A percentile compares a stretch with the other conserved stretches of the same genome.
These are phyloP conservation scores for Zoysia japonica DNA, from an alignment of 176 grass and related monocot species.

Conservation along the genomic window DNA sequence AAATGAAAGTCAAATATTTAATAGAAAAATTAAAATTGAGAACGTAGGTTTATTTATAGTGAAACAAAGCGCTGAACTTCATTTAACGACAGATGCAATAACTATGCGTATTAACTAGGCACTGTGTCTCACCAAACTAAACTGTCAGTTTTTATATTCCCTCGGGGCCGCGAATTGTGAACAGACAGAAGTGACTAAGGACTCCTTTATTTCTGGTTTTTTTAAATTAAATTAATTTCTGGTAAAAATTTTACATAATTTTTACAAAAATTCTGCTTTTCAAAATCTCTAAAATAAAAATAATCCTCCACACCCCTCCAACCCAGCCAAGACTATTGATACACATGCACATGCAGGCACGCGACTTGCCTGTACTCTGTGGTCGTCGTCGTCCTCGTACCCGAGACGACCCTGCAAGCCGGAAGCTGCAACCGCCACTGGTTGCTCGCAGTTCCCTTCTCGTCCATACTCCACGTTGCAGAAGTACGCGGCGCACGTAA, in stretches of 20 bases:
- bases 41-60: too few relatives aligned
- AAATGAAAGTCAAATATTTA: too few relatives aligned
- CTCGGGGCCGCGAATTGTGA: not conserved
- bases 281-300: too few relatives aligned
- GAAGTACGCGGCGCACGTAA: not conserved
- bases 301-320: not conserved
- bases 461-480: too few relatives aligned
- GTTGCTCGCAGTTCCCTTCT: not conserved
- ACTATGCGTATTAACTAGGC: not conserved
- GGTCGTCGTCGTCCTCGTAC: not conserved
- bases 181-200: not conserved
- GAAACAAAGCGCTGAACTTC: not conserved
- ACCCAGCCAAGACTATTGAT: not conserved
- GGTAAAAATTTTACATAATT: too few relatives aligned
- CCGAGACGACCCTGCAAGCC: not conserved
- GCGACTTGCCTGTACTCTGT: not conserved
- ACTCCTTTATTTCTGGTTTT: too few relatives aligned
- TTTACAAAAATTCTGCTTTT: too few relatives aligned
- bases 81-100: not conserved
- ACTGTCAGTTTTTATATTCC: not conserved
- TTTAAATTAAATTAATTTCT: too few relatives aligned
- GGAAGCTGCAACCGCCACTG: not conserved
- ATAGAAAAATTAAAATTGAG: too few relatives aligned
- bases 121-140: not conserved
- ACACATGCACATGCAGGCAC: not conserved